Conservation (phyloP, 2,329 filamentous ascomycete species). For the Pseudodiploospora longispora region DNA sequence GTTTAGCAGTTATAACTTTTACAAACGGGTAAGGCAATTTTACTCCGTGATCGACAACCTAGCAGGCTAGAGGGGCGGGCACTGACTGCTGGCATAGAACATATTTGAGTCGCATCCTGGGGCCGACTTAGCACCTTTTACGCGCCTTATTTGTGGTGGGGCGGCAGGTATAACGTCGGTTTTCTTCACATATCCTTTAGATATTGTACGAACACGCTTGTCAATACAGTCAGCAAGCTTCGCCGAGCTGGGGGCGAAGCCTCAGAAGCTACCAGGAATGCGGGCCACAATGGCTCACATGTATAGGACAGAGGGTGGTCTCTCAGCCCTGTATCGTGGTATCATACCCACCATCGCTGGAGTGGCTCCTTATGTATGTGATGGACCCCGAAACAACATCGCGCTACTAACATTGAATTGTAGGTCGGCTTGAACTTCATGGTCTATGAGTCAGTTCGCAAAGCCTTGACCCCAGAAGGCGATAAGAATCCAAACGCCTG, state of each 20-base stretch:
- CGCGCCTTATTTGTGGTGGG: conserved; percentile 82
- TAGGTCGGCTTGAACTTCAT: conserved; percentile 96
- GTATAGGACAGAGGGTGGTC: conserved; percentile 85
- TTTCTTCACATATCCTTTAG: conserved; percentile 87
- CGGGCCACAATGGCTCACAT: conserved; percentile 73
- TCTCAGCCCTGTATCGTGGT: conserved; percentile 81
- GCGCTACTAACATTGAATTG: background rate
- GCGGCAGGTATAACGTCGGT: conserved; percentile 93
- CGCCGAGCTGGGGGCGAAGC: conserved; percentile 57
- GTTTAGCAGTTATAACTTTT: conserved; percentile 96
- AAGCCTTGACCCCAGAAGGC: conserved; percentile 78
- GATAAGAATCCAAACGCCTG: conserved; percentile 71
- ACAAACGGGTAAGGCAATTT: conserved; percentile 62
- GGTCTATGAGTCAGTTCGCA: conserved; percentile 86
- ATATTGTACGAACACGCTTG: conserved; percentile 90
- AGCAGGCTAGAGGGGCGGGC: background rate
- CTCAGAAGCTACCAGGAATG: conserved; percentile 79
- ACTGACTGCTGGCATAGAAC: conserved; percentile 31
- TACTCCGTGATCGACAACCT: background rate
- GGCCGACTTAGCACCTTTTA: conserved; percentile 62
- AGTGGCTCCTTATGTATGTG: conserved; percentile 79
- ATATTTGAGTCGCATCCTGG: conserved; percentile 73
- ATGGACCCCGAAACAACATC: background rate
- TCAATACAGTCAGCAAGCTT: conserved; percentile 99
- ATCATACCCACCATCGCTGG: conserved; percentile 91